Percentiles rank a stretch among this genome's conserved stretches.
These are phyloP conservation scores for Fagopyrum tataricum DNA, from an alignment of 148 eudicot species.

Conservation along the genomic window DNA sequence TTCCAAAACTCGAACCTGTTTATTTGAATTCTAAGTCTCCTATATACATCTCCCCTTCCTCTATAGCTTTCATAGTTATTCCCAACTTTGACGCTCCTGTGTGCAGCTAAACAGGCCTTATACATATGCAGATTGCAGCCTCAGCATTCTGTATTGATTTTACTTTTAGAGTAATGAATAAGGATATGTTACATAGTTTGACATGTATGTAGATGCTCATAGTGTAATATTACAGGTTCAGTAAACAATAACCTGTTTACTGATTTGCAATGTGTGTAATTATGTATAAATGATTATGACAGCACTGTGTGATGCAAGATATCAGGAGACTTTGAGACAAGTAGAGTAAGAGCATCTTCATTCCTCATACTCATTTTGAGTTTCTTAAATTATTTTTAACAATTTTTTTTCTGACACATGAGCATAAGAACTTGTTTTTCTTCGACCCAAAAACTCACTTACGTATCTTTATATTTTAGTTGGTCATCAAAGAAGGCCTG, in stretches of 20 bases:
- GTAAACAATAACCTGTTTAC: neutral
- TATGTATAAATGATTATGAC: too few species aligned
- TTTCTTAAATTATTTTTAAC: too few species aligned
- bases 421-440: too few species aligned
- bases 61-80: constrained; percentile 40
- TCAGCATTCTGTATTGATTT: neutral
- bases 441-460: too few species aligned
- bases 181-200: neutral
- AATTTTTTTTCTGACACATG: too few species aligned
- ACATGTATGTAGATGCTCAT: neutral
- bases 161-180: neutral
- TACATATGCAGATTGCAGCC: neutral
- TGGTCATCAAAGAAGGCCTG: too few species aligned
- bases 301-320: too few species aligned
- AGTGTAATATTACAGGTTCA: neutral
- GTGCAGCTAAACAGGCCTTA: constrained; percentile 16
- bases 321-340: too few species aligned
- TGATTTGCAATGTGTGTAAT: neutral
- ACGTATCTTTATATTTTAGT: too few species aligned
- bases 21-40: constrained; percentile 21
- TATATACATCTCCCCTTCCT: constrained; percentile 31
- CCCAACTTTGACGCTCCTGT: constrained; percentile 39
- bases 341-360: too few species aligned
- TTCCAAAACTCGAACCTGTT: constrained; percentile 25
- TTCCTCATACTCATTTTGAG: too few species aligned